Percentiles rank a stretch among this genome's conserved stretches.
Conservation (phyloP, 2,329 filamentous ascomycete species). For the Trichoderma aggressivum region DNA sequence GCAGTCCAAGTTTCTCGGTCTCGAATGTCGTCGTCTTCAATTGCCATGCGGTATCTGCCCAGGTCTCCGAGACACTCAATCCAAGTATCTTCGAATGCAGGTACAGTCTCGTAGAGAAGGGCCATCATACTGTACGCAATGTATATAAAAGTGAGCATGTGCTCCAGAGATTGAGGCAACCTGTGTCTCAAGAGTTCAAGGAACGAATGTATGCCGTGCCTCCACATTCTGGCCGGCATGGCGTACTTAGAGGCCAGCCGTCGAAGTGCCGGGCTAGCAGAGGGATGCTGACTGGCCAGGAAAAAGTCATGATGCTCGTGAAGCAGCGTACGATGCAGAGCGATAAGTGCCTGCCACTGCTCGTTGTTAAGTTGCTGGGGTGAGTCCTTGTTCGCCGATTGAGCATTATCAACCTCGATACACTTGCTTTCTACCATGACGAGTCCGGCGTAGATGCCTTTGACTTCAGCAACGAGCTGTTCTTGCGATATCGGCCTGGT, state of each 20-base stretch:
- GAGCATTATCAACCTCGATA: conserved; percentile 72
- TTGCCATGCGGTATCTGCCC: conserved; percentile 80
- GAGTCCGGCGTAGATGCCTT: conserved; percentile 77
- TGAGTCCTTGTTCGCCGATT: conserved; percentile 45
- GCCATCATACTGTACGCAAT: conserved; percentile 88
- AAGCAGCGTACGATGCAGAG: conserved; percentile 73
- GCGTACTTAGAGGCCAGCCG: conserved; percentile 74
- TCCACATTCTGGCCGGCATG: conserved; percentile 94
- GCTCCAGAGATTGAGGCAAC: conserved; percentile 73
- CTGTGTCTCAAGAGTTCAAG: conserved; percentile 72
- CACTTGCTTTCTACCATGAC: conserved; percentile 86
- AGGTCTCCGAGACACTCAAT: conserved; percentile 89
- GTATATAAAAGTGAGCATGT: conserved; percentile 90
- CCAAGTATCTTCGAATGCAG: conserved; percentile 83
- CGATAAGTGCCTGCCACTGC: conserved; percentile 82
- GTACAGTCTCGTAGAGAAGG: conserved; percentile 79
- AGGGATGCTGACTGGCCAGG: conserved; percentile 80
- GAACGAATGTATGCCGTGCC: conserved; percentile 84
- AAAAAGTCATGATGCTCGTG: conserved; percentile 87
- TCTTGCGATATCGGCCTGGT: conserved; percentile 71
- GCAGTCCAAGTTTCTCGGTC: conserved; percentile 79
- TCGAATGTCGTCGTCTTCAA: conserved; percentile 74
- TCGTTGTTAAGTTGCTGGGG: conserved; percentile 53
- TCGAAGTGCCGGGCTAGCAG: conserved; percentile 64
- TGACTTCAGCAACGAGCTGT: conserved; percentile 76